Evolutionary conservation across 352 stramenopile genomes (phyloP), one percentile per base, ranked within the genome.

Genomic region (Phytophthora meadii): DNA sequence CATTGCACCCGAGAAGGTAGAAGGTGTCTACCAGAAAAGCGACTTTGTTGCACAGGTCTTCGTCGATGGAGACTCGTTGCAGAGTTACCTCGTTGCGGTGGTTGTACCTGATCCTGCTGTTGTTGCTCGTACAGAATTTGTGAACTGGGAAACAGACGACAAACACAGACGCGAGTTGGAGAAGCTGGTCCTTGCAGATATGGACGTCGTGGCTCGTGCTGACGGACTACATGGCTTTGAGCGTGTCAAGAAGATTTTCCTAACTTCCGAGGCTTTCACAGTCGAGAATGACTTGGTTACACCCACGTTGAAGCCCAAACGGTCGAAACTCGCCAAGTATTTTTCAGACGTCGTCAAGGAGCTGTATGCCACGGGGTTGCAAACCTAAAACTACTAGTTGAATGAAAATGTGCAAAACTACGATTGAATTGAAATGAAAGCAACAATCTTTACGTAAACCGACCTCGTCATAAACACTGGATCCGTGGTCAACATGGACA

Each of bases 271-370:
- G 19, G 66, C 84, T 9, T 98, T 98, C 63, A 86, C 75, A 3
- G 80, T 91, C 3, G 94, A 98, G 17, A 96, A 97, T 58, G 89
- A 82, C 42, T 79, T 98, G 22, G 74, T 98, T 15, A 99, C 97
- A n/a, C 95, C 95, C 14, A 98, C 97, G 2, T 97, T 98, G 77
- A 99, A 99, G 74, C 85, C 98, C 60, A 99, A 98, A 78, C 77
- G 97, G 28, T 68, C 70, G 30, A 72, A 88, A 45, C 76, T 90
- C 30, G 74, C 71, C 45, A 65, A 68, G 17, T 61, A 74, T 54
- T 90, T 90, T 45, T 36, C 79, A 14, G 61, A 52, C 24, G 45
- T 89, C 50, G 77, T 92, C 27, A 57, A 78, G n/a, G 57, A 30
- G 12, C 76, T 93, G 68, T 93, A 90, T 59, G 47, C 48, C 8